phyloP scores from a whole-genome alignment of 2,329 filamentous ascomycete species.

The Blumeria graminis region DNA sequence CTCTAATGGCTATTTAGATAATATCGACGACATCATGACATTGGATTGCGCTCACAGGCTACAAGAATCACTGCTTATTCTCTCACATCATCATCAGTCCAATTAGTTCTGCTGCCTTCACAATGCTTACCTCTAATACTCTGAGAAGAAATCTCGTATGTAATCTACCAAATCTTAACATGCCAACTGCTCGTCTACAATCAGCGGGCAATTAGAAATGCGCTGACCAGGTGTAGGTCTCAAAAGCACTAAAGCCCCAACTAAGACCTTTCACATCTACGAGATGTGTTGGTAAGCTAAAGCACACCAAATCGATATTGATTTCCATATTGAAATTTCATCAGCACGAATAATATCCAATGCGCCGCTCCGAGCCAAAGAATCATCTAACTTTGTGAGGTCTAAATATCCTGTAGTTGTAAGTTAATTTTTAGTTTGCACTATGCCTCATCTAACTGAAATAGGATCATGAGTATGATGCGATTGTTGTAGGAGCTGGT shows the following conservation, averaged over 20 bases:
- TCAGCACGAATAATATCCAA: slow-evolving; percentile 68
- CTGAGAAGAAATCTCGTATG: too few species aligned
- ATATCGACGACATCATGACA: too few species aligned
- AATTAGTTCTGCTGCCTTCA: too few species aligned
- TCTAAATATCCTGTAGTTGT: slow-evolving; percentile 83
- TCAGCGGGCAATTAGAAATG: too few species aligned
- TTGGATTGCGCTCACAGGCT: too few species aligned
- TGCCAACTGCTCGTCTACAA: too few species aligned
- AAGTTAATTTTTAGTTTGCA: slow-evolving; percentile 16
- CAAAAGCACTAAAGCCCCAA: slow-evolving; percentile 27
- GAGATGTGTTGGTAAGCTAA: slow-evolving; percentile 42
- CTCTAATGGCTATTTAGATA: too few species aligned
- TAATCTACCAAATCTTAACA: too few species aligned
- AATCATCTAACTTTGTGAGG: slow-evolving; percentile 67
- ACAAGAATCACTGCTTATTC: too few species aligned
- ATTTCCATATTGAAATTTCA: slow-evolving; percentile 5
- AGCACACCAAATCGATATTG: not conserved
- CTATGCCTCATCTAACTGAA: slow-evolving; percentile 4
- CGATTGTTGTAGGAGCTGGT: slow-evolving; percentile 72
- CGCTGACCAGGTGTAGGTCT: slow-evolving; percentile 8
- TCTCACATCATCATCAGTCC: too few species aligned
- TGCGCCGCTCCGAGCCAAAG: slow-evolving; percentile 71
- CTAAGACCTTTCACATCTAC: slow-evolving; percentile 71
- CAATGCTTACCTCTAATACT: too few species aligned
- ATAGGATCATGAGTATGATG: slow-evolving; percentile 95